A percentile compares a stretch with the other conserved stretches of the same genome.
Evolutionary conservation across 2,329 filamentous ascomycete species (phyloP).

Genomic region (Teratosphaeria epicoccoides): DNA sequence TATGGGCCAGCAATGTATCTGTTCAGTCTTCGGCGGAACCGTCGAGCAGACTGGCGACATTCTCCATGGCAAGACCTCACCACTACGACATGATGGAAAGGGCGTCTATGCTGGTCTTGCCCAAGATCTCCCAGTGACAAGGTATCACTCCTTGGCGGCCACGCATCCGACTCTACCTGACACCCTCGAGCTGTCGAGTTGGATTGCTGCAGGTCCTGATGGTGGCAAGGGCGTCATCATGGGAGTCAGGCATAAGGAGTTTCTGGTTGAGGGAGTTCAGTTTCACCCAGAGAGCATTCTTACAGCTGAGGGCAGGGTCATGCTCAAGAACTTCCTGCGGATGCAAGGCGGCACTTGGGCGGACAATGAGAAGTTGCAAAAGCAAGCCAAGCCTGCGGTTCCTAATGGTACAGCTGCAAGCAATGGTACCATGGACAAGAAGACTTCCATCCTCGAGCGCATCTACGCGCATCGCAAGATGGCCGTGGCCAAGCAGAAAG

Average conservation of each 20-base stretch:
- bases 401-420: constrained; percentile 11
- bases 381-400: constrained; percentile 12
- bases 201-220: constrained; percentile 66
- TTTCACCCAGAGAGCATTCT: constrained; percentile 97
- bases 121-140: constrained; percentile 74
- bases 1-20: constrained; percentile 99
- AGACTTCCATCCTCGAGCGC: constrained; percentile 75
- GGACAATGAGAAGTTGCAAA: constrained; percentile 55
- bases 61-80: constrained; percentile 92
- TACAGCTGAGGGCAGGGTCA: constrained; percentile 73
- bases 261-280: constrained; percentile 87
- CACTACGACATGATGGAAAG: constrained; percentile 75
- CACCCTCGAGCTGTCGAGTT: constrained; percentile 81
- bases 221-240: constrained; percentile 82
- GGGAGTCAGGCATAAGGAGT: constrained; percentile 88
- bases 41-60: constrained; percentile 93
- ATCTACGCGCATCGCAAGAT: constrained; percentile 77
- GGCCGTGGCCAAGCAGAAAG: constrained; percentile 68
- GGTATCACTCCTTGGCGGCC: constrained; percentile 92
- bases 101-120: constrained; percentile 81
- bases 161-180: constrained; percentile 78
- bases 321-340: constrained; percentile 85
- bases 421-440: constrained; percentile 39
- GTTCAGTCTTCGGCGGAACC: constrained; percentile 81
- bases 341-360: constrained; percentile 88